Base-by-base conservation (phyloP, 345 rosid species). In the Eucalyptus albens region DNA sequence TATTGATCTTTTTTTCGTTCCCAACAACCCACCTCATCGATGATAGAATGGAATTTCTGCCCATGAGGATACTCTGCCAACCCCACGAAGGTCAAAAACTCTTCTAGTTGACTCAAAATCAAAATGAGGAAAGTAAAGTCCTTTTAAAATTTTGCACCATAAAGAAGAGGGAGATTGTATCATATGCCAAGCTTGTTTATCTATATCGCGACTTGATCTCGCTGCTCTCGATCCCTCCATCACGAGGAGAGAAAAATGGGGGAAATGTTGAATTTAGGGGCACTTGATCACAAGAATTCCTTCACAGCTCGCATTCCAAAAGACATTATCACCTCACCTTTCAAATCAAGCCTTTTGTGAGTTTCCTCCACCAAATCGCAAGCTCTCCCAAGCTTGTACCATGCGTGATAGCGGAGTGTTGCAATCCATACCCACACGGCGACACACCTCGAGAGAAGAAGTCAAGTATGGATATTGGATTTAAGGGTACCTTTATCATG, bases 291-390 rank as follows among this genome's bases (percentile, higher is more conserved):
- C 22, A 53, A 53, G 56, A 53, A 7, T 53, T 53, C 56, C 9
- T 7, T 53, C 56, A 53, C 4, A 0, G 10, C 24, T 53, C 0
- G 0, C 0, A 0, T 53, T 53, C 24, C 4, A 7, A 53, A 53
- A 53, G 56, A 53, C 56, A 19, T 53, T 24, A 53, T 53, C 56
- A 53, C 24, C 9, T 19, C 1, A 19, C 56, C 22, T 53, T 53
- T 53, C 9, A 19, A 0, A 53, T 53, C 22, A 53, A 53, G 56
- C 4, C 9, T 51, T 51, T 51, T 2, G 9, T 51, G 9, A 17
- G 24, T 53, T 53, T 24, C 24, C 56, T 53, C 24, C 56, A 53
- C 24, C 4, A 53, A 0, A 53, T 53, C 56, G 0, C 4, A 0
- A 53, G 1, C 56, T 53, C 56, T 53, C 10, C 56, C 24, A 19